Percentiles rank a stretch among this genome's conserved stretches.
Conservation (phyloP, 169 alveolate species). For the Toxoplasma gondii region DNA sequence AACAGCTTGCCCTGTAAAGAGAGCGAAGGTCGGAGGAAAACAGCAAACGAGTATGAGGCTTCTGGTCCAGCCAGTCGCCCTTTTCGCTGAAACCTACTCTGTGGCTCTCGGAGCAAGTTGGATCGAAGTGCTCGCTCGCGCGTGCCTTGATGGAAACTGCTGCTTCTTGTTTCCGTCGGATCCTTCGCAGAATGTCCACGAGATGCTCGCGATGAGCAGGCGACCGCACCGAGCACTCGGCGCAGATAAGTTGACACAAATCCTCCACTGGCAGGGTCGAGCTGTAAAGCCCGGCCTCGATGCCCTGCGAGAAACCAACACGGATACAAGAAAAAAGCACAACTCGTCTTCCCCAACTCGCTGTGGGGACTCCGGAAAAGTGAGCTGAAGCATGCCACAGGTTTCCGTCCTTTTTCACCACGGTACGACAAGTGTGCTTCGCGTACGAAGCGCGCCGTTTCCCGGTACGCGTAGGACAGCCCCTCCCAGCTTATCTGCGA, state of each 20-base stretch:
- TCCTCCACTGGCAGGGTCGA: neutral
- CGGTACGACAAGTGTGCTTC: neutral
- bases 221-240: neutral
- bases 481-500: too few relatives aligned
- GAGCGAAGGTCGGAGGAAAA: too few relatives aligned
- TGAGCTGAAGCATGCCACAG: neutral
- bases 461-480: too few relatives aligned
- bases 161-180: slow-evolving; percentile 17
- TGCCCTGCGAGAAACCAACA: neutral
- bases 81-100: neutral
- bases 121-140: slow-evolving; percentile 1
- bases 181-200: neutral
- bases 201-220: neutral
- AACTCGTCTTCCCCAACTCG: neutral
- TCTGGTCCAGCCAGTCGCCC: too few relatives aligned
- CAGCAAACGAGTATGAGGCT: too few relatives aligned
- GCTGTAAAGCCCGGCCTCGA: neutral
- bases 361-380: neutral
- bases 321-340: neutral
- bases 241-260: neutral
- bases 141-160: neutral
- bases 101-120: neutral
- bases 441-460: too few relatives aligned
- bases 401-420: neutral
- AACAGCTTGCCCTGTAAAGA: too few relatives aligned